Evolutionary conservation across 1,284 basidiomycete species (phyloP).

Genomic region (Leccinum angustisporum): DNA sequence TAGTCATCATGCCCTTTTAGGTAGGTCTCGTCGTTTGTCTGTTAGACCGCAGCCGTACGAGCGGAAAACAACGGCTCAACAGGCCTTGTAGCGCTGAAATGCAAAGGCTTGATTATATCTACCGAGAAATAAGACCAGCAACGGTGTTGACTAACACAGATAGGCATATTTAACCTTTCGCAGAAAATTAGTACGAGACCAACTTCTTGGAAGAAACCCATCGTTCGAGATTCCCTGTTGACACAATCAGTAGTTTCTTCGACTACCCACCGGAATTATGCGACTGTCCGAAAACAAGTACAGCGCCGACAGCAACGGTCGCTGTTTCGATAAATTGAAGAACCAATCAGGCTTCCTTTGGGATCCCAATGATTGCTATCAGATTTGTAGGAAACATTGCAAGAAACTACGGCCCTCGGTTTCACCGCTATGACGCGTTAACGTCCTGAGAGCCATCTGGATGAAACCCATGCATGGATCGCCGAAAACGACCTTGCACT

Average conservation of each 20-base stretch:
- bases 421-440: background rate
- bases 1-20: conserved; percentile 27
- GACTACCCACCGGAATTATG: conserved; percentile 24
- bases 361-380: too few species aligned
- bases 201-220: background rate
- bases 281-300: background rate
- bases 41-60: background rate
- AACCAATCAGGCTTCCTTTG: too few species aligned
- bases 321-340: background rate
- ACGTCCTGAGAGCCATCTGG: background rate
- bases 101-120: too few species aligned
- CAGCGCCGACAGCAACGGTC: background rate
- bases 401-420: too few species aligned
- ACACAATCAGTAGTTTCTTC: background rate
- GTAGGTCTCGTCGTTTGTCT: conserved; percentile 22
- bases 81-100: background rate
- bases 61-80: conserved; percentile 5
- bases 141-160: conserved; percentile 39
- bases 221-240: conserved; percentile 6
- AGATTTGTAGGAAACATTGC: too few species aligned
- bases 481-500: too few species aligned
- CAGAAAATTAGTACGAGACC: too few species aligned
- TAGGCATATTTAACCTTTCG: too few species aligned
- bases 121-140: conserved; percentile 29
- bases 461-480: too few species aligned